Evolutionary conservation across 179 eudicot species (phyloP).

Genomic region (Sideroxylon spinosum): DNA sequence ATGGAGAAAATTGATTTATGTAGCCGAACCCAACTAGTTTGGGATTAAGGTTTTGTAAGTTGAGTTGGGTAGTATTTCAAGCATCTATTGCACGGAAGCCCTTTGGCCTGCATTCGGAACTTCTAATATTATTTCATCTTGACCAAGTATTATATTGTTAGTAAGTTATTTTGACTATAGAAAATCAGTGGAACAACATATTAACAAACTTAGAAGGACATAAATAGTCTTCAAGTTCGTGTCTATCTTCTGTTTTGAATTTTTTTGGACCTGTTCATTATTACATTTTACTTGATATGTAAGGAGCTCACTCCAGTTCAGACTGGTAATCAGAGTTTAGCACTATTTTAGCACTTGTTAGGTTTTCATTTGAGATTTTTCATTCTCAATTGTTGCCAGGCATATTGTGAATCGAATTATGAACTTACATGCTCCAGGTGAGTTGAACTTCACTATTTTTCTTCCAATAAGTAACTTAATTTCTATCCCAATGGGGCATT

Average conservation of each 20-base stretch:
- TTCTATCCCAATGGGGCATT: not conserved
- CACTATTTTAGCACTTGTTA: not conserved
- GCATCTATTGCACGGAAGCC: no score
- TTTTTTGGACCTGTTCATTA: not conserved
- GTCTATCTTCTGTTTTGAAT: not conserved
- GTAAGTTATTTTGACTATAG: not conserved
- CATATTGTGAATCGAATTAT: constrained; percentile 82
- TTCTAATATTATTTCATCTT: not conserved
- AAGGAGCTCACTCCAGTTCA: not conserved
- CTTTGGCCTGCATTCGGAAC: not conserved
- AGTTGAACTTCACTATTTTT: constrained; percentile 12
- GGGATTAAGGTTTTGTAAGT: no score
- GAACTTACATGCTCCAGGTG: constrained; percentile 96
- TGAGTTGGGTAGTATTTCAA: no score
- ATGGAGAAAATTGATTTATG: no score
- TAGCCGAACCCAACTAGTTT: no score
- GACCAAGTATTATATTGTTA: no score
- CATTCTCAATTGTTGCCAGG: constrained; percentile 39
- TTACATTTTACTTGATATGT: not conserved
- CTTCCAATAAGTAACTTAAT: not conserved
- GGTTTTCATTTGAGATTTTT: not conserved
- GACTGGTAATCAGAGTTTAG: not conserved
- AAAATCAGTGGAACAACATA: not conserved
- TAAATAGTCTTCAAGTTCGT: not conserved
- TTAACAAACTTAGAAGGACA: not conserved